These are phyloP conservation scores for Niveomyces coronatus DNA, from an alignment of 2,329 filamentous ascomycete species.

Conservation along the genomic window DNA sequence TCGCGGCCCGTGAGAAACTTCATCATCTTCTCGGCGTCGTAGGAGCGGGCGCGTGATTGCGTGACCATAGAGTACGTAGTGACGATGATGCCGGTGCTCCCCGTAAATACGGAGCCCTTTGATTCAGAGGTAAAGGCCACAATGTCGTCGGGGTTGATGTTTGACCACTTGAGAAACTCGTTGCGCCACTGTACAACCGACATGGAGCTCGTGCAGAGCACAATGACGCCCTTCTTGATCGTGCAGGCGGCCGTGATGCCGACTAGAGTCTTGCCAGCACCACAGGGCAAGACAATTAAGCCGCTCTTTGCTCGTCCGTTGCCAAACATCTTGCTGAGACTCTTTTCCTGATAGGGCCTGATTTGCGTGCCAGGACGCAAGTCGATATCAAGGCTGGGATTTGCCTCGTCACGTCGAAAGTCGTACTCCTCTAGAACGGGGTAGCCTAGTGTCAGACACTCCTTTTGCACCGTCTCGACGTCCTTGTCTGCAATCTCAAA, in stretches of 20 bases:
- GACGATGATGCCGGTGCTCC: conserved; percentile 91
- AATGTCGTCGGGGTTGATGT: conserved; percentile 84
- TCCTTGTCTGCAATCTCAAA: conserved; percentile 80
- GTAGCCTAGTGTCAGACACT: conserved; percentile 75
- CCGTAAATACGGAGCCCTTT: conserved; percentile 67
- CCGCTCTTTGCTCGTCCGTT: conserved; percentile 95
- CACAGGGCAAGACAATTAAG: conserved; percentile 93
- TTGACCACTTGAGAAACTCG: conserved; percentile 97
- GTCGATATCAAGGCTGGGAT: conserved; percentile 89
- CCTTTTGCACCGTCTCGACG: conserved; percentile 80
- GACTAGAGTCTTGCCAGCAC: conserved; percentile 92
- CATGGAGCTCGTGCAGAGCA: conserved; percentile 95
- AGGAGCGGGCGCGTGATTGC: conserved; percentile 72
- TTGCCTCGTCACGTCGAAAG: conserved; percentile 82
- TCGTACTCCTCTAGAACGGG: conserved; percentile 96
- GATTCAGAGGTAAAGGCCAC: conserved; percentile 91
- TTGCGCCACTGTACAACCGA: conserved; percentile 94
- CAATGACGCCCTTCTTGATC: conserved; percentile 91
- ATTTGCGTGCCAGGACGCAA: conserved; percentile 83
- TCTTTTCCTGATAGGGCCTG: conserved; percentile 92
- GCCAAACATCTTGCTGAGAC: conserved; percentile 97
- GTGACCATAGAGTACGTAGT: conserved; percentile 99
- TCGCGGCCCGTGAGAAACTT: conserved; percentile 79
- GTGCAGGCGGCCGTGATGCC: conserved; percentile 98
- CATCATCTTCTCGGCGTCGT: conserved; percentile 97